Base-by-base conservation (phyloP, 805 yeast species). In the Candida coleopterorum region DNA sequence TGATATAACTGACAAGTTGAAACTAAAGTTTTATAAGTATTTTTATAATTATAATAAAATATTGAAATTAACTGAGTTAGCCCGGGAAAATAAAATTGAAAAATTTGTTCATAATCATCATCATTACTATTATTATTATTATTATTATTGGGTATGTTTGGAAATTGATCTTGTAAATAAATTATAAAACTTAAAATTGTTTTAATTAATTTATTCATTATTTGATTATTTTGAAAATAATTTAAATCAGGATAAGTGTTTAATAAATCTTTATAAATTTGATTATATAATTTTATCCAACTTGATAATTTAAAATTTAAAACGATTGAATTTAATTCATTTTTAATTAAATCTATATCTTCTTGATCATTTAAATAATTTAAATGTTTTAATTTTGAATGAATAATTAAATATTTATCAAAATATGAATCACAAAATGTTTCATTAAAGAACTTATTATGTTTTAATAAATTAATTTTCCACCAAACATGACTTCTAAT, bases 401-500 rank as follows among this genome's bases (percentile, higher is more conserved):
- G 29, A 9, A 24, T 26, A 4, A 27, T 34, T 4, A 15, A 17
- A 23, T 28, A 39, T 25, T 35, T 31, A 21, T 32, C 26, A 24
- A 48, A 46, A 31, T 43, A 45, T 14, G 26, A 6, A 20, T 46
- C 42, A 27, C 52, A 47, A 22, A 36, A 38, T 21, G 25, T 20
- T 34, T 47, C 47, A 35, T 42, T 32, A 18, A 39, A 42, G 24
- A 7, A 9, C 3, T 11, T 17, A 11, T 35, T 32, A 11, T 18
- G 25, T 31, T 38, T 34, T 8, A 32, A 38, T 18, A 44, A 28
- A 17, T 40, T 35, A 6, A 40, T 26, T 30, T 53, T 53, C 40
- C 55, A 50, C 88, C 88, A 82, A 2, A 80, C 60, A 9, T 53
- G 51, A 4, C 61, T 52, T 29, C 88, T 59, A 5, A 65, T 47